Base-by-base conservation (phyloP, 2,329 filamentous ascomycete species). In the Neocatenulostroma microsporum region DNA sequence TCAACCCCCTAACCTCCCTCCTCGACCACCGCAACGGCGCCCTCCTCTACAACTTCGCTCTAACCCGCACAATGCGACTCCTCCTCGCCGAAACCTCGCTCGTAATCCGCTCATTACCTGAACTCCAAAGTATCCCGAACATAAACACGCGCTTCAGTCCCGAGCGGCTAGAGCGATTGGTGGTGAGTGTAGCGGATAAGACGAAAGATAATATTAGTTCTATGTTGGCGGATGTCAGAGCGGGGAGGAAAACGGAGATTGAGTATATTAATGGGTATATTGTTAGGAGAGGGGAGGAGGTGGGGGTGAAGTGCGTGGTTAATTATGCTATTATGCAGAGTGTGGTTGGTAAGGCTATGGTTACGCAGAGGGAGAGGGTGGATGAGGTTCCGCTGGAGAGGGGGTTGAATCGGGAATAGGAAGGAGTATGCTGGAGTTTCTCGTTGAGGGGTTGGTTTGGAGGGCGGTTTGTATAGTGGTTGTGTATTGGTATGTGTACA, bases 181-280 rank as follows among this genome's bases (percentile, higher is more conserved):
- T 76, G 7, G 62, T 70, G 4, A 69, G 65, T 36, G 64, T 82
- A 3, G 68, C 73, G 15, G 53, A 64, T 20, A 67, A 62, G 33
- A 79, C 75, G 10, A 66, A 68, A 10, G 62, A 72, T 37, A 76
- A 78, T 34, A 64, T 70, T 5, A 84, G 77, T 50, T 72, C 68
- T 14, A 86, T 94, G 77, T 64, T 84, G 5, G 70, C 73, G 36
- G 76, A 81, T 50, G 66, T 88, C 10, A 63, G 74, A 9, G 58
- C 62, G 1, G 81, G 83, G 1, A 39, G 54, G 42, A 62, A 69
- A 40, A 86, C 84, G 0, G 86, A 94, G 51, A 74, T 95, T 26
- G 76, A 88, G 30, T 94, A 81, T 53, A 74, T 89, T 48, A 95
- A 93, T 57, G 89, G 88, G 1, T 98, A 89, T 63, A 82, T 98